Conservation (phyloP, 2,329 filamentous ascomycete species). For the Chrysoporthe puriensis region DNA sequence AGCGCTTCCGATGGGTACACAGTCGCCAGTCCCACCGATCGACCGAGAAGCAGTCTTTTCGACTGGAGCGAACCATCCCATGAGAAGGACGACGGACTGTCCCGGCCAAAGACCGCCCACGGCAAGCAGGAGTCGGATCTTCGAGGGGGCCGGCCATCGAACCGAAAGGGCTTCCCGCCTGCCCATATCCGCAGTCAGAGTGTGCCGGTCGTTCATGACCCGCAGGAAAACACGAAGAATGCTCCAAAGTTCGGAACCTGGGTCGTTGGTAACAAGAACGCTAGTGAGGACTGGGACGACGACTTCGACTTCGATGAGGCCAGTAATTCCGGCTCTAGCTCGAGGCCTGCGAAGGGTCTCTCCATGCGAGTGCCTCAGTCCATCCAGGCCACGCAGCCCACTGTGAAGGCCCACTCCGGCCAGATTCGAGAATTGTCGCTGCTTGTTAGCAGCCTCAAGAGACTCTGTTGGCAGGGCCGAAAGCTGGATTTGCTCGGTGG, state of each 20-base stretch:
- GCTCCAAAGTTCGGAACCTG: constrained; percentile 77
- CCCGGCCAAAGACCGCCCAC: constrained; percentile 74
- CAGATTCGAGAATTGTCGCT: constrained; percentile 81
- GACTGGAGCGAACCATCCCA: constrained; percentile 75
- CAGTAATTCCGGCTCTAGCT: constrained; percentile 39
- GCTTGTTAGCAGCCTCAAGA: constrained; percentile 81
- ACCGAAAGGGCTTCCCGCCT: constrained; percentile 69
- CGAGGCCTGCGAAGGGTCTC: constrained; percentile 40
- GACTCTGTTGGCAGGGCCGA: constrained; percentile 70
- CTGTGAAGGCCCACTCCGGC: constrained; percentile 81
- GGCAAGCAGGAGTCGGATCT: constrained; percentile 73
- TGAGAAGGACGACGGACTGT: constrained; percentile 66
- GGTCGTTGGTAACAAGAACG: constrained; percentile 77
- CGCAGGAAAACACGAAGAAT: constrained; percentile 56
- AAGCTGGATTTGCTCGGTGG: constrained; percentile 69
- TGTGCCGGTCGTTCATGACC: constrained; percentile 69
- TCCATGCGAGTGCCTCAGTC: constrained; percentile 76
- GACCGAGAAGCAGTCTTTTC: constrained; percentile 71
- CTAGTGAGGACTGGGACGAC: constrained; percentile 87
- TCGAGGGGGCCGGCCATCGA: constrained; percentile 69
- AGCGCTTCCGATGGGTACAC: constrained; percentile 42
- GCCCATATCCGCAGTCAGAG: constrained; percentile 80
- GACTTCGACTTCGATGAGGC: constrained; percentile 75
- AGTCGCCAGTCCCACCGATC: constrained; percentile 44
- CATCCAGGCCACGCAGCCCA: constrained; percentile 81